Conservation (phyloP, 805 yeast genomes). For the Yarrowia osloensis region DNA sequence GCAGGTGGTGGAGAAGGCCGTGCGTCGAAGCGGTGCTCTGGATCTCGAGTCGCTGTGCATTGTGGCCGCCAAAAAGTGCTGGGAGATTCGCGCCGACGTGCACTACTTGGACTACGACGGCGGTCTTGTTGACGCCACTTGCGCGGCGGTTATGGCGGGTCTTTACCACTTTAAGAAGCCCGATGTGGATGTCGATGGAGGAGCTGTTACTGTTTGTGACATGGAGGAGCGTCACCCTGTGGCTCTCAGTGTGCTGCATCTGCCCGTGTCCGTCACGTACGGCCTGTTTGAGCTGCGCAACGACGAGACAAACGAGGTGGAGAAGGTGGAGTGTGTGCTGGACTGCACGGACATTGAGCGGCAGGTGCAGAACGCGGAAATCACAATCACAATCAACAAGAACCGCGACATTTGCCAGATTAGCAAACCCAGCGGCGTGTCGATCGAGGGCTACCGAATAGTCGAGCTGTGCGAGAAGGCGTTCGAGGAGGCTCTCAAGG, state of each 20-base stretch:
- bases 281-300: conserved; percentile 70
- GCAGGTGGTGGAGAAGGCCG: conserved; percentile 86
- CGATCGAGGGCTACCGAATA: conserved; percentile 73
- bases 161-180: conserved; percentile 81
- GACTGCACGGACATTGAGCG: conserved; percentile 85
- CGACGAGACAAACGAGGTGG: conserved; percentile 49
- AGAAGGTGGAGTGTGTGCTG: conserved; percentile 40
- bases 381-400: conserved; percentile 84
- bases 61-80: conserved; percentile 85
- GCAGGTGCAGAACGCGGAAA: conserved; percentile 67
- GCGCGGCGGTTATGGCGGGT: conserved; percentile 87
- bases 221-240: conserved; percentile 83
- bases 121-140: conserved; percentile 84
- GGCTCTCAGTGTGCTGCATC: conserved; percentile 78
- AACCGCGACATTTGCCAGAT: conserved; percentile 90
- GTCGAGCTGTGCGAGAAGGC: conserved; percentile 71
- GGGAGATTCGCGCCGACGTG: conserved; percentile 88
- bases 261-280: conserved; percentile 87
- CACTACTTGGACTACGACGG: conserved; percentile 91
- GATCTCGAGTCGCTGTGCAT: conserved; percentile 91
- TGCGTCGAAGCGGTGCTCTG: conserved; percentile 84
- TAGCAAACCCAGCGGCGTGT: conserved; percentile 82
- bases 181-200: conserved; percentile 65
- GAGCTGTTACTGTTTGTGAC: conserved; percentile 53
- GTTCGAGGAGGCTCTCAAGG: conserved; percentile 56